phyloP scores from a whole-genome alignment of 345 rosid species.

The Lumnitzera racemosa region DNA sequence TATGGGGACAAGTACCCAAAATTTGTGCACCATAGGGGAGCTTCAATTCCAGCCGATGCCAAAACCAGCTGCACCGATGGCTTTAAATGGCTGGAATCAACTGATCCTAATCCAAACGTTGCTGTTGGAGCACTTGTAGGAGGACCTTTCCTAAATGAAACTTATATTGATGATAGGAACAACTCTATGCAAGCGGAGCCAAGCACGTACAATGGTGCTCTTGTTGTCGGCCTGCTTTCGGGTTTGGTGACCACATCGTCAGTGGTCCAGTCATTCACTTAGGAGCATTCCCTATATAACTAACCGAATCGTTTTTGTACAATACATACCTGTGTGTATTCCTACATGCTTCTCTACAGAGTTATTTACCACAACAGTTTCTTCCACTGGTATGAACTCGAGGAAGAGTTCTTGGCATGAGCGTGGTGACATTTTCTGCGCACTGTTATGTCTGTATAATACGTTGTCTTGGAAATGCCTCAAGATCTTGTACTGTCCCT shows the following conservation, averaged over 20 bases:
- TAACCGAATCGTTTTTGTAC: conserved; percentile 9
- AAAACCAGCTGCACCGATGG: conserved; percentile 69
- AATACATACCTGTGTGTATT: conserved; percentile 11
- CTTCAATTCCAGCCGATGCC: conserved; percentile 81
- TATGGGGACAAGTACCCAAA: conserved; percentile 81
- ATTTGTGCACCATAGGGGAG: conserved; percentile 91
- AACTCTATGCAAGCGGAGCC: conserved; percentile 86
- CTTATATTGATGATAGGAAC: conserved; percentile 60
- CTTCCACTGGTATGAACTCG: too few species aligned
- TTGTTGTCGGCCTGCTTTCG: conserved; percentile 81
- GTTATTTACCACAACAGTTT: too few species aligned
- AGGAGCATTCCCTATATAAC: conserved; percentile 8
- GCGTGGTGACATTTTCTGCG: too few species aligned
- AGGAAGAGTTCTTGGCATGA: too few species aligned
- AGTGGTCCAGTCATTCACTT: conserved; percentile 48
- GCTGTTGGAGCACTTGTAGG: conserved; percentile 92
- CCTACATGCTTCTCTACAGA: background rate
- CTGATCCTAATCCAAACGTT: conserved; percentile 69
- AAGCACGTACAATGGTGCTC: conserved; percentile 80
- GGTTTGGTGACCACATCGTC: conserved; percentile 92
- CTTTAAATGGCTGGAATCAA: conserved; percentile 59
- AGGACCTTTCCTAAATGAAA: conserved; percentile 85
- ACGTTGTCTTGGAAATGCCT: too few species aligned
- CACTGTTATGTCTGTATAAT: too few species aligned
- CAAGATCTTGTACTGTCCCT: too few species aligned